Conservation (phyloP, 148 eudicot genomes). For the Rhododendron williamsianum region DNA sequence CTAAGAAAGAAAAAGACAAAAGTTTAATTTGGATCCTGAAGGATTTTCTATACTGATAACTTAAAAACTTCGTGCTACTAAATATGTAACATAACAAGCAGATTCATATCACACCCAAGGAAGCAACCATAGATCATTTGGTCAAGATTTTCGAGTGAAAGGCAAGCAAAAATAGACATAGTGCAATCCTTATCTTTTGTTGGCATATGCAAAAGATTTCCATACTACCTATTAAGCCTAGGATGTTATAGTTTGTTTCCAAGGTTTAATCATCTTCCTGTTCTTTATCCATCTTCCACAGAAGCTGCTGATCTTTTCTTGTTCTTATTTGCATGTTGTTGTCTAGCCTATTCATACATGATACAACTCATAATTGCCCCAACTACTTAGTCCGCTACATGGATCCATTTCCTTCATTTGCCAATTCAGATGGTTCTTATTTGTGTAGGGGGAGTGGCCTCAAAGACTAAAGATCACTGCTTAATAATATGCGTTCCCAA, state of each 20-base stretch:
- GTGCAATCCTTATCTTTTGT: not conserved
- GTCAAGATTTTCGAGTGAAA: not conserved
- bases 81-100: not conserved
- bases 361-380: not conserved
- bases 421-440: not conserved
- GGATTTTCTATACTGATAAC: not conserved
- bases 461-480: not conserved
- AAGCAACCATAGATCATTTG: not conserved
- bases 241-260: not conserved
- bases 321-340: slow-evolving; percentile 6
- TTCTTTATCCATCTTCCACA: not conserved
- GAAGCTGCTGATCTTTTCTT: not conserved
- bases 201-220: not conserved
- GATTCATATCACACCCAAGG: not conserved
- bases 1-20: slow-evolving; percentile 30
- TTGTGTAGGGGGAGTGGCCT: not conserved
- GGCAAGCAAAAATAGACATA: not conserved
- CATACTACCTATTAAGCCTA: not conserved
- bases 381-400: not conserved
- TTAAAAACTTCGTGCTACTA: not conserved
- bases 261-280: not conserved
- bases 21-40: not conserved
- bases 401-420: not conserved
- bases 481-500: not conserved
- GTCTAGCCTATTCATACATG: not conserved